These are phyloP conservation scores for Zygosaccharomyces pseudorouxii DNA, from an alignment of 805 yeast species.

Conservation along the genomic window DNA sequence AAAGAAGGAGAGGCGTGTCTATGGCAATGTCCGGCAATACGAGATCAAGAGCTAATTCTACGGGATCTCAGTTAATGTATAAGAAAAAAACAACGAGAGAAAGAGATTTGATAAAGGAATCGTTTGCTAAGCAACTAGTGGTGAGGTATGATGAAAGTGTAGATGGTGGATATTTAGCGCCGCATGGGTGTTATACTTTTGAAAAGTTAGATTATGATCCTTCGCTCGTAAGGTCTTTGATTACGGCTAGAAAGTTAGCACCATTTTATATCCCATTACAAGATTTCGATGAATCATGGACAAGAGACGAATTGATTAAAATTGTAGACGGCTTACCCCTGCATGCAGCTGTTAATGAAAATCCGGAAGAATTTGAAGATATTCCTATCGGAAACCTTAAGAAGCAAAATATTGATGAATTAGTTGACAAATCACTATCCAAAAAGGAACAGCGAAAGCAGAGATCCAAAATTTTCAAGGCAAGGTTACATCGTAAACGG, in stretches of 20 bases:
- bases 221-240: constrained; percentile 63
- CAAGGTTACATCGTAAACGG: constrained; percentile 38
- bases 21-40: constrained; percentile 10
- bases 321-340: constrained; percentile 48
- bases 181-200: constrained; percentile 78
- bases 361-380: constrained; percentile 34
- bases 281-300: constrained; percentile 70
- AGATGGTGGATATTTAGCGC: constrained; percentile 93
- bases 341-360: constrained; percentile 48
- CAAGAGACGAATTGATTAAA: constrained; percentile 59
- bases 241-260: constrained; percentile 67
- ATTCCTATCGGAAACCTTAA: constrained; percentile 31
- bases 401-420: constrained; percentile 26
- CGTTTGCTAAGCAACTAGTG: constrained; percentile 52
- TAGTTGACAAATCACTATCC: constrained; percentile 28
- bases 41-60: constrained; percentile 27
- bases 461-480: constrained; percentile 31
- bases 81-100: constrained; percentile 48
- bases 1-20: constrained; percentile 11
- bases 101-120: constrained; percentile 48
- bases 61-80: constrained; percentile 10
- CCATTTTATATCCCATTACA: constrained; percentile 90
- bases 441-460: constrained; percentile 32
- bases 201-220: constrained; percentile 71
- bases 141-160: constrained; percentile 66